Percentiles rank a stretch among this genome's conserved stretches.
These are phyloP conservation scores for Cenchrus purpureus DNA, from an alignment of 176 grass and related monocot species.

Conservation along the genomic window DNA sequence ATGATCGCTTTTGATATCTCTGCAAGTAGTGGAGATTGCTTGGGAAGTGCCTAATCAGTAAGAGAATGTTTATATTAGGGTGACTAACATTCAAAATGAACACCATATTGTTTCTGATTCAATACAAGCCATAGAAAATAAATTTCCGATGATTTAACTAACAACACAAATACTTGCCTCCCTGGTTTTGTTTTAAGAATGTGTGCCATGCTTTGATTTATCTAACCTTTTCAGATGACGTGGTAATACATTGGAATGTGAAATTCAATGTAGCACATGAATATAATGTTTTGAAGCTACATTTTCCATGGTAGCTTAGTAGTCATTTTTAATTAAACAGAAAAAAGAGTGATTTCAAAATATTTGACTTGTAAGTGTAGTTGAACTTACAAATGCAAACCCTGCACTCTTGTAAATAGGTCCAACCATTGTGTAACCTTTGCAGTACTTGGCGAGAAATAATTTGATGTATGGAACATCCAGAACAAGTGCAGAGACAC, in stretches of 20 bases:
- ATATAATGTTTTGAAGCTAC: neutral
- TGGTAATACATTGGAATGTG: neutral
- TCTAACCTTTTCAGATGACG: neutral
- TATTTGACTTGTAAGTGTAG: neutral
- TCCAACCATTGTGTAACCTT: constrained; percentile 51
- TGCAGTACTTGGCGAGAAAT: constrained; percentile 54
- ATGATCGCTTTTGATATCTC: constrained; percentile 68
- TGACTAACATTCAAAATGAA: neutral
- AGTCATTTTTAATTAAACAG: too few species aligned
- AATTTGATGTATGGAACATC: constrained; percentile 60
- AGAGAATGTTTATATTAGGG: neutral
- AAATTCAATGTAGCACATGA: neutral
- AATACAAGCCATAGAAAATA: neutral
- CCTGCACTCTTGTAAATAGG: constrained; percentile 61
- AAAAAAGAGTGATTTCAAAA: neutral
- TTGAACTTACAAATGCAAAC: constrained; percentile 51
- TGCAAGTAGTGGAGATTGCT: constrained; percentile 48
- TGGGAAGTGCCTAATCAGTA: constrained; percentile 43
- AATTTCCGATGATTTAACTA: neutral
- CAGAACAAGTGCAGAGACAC: constrained; percentile 54
- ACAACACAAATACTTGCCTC: too few species aligned
- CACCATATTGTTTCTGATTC: neutral
- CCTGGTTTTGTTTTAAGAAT: too few species aligned
- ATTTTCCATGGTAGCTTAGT: neutral
- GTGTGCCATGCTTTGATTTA: too few species aligned